phyloP scores from a whole-genome alignment of 2,329 filamentous ascomycete species.

The Neonectria coccinea region DNA sequence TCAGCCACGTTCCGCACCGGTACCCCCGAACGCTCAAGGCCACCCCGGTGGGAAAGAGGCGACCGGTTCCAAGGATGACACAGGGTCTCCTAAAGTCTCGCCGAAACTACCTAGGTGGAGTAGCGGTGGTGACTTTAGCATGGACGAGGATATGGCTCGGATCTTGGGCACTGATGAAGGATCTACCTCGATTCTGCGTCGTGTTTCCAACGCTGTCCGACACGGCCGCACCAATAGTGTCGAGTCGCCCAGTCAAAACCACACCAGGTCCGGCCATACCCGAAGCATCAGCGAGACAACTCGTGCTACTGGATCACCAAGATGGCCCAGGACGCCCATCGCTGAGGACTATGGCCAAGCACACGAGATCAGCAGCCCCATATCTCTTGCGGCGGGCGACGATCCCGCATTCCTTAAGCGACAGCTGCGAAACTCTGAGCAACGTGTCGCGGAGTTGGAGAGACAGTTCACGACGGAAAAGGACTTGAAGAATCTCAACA shows the following conservation, averaged over 20 bases:
- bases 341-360: conserved; percentile 64
- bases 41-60: conserved; percentile 61
- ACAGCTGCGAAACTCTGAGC: conserved; percentile 83
- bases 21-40: conserved; percentile 55
- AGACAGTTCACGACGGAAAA: conserved; percentile 77
- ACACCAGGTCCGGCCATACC: conserved; percentile 62
- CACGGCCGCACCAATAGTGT: conserved; percentile 92
- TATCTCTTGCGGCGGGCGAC: conserved; percentile 72
- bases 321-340: conserved; percentile 77
- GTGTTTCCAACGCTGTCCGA: conserved; percentile 92
- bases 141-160: conserved; percentile 95
- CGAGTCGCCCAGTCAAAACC: conserved; percentile 60
- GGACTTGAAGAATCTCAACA: conserved; percentile 81
- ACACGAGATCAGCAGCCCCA: conserved; percentile 78
- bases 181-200: conserved; percentile 83
- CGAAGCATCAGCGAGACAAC: conserved; percentile 77
- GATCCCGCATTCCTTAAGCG: conserved; percentile 76
- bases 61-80: conserved; percentile 55
- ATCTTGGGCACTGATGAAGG: conserved; percentile 84
- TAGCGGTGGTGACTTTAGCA: conserved; percentile 85
- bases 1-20: conserved; percentile 67
- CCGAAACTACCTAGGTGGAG: conserved; percentile 80
- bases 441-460: conserved; percentile 87
- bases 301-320: conserved; percentile 71
- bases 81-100: conserved; percentile 63